phyloP scores from a whole-genome alignment of 805 yeast genomes.

The Candida nanaspora region DNA sequence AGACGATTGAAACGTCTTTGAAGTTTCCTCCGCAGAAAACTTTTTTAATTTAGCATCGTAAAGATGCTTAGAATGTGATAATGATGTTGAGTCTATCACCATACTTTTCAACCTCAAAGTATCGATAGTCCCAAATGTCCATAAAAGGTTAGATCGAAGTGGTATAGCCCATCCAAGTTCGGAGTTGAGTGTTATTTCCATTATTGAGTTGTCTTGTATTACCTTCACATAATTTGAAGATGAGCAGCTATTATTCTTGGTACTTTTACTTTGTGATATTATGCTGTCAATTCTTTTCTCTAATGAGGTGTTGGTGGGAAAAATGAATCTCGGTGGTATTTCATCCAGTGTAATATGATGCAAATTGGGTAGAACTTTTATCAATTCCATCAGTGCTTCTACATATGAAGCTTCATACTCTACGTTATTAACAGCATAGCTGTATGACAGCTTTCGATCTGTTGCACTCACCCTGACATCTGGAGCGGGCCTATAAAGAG shows the following conservation, averaged over 20 bases:
- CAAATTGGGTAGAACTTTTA: constrained; percentile 41
- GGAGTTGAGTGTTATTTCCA: constrained; percentile 31
- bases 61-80: constrained; percentile 16
- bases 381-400: constrained; percentile 31
- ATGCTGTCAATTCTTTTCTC: not conserved
- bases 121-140: constrained; percentile 38
- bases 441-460: not conserved
- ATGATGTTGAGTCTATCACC: constrained; percentile 37
- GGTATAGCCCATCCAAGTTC: constrained; percentile 49
- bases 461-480: not conserved
- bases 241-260: constrained; percentile 1
- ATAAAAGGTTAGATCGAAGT: constrained; percentile 37
- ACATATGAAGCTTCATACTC: constrained; percentile 23
- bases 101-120: constrained; percentile 38
- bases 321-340: constrained; percentile 42
- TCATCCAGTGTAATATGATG: constrained; percentile 33
- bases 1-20: constrained; percentile 8
- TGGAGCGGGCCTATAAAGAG: constrained; percentile 2
- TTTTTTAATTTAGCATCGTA: not conserved
- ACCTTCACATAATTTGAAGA: not conserved
- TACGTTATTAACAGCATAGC: constrained; percentile 9
- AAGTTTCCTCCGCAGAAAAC: constrained; percentile 8
- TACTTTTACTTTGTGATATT: not conserved
- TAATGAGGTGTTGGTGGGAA: constrained; percentile 6
- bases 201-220: constrained; percentile 9